Percentiles rank a stretch among this genome's conserved stretches.
phyloP scores from a whole-genome alignment of 2,329 filamentous ascomycete species.

The Claviceps humidiphila region DNA sequence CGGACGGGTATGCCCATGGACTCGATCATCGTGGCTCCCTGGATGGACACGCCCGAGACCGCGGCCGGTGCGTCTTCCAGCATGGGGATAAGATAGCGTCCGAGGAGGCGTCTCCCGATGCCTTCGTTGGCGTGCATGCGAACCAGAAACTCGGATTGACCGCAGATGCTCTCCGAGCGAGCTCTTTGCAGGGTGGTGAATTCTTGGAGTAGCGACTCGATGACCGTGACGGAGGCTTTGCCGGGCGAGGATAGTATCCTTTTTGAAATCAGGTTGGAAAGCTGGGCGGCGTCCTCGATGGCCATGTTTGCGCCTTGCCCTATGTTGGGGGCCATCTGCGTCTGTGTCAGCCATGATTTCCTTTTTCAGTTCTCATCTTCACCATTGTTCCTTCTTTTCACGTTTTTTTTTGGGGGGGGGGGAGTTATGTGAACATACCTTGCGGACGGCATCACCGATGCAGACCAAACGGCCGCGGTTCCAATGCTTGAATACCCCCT shows the following conservation, averaged over 20 bases:
- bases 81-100: slow-evolving; percentile 6
- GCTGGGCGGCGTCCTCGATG: slow-evolving; percentile 9
- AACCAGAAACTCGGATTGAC: slow-evolving; percentile 7
- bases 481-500: slow-evolving; percentile 20
- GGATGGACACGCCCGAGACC: slow-evolving; percentile 3
- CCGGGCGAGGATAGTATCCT: neutral
- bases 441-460: slow-evolving; percentile 21
- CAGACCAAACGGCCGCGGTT: slow-evolving; percentile 17
- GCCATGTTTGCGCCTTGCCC: slow-evolving; percentile 12
- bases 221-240: neutral
- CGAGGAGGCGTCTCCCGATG: slow-evolving; percentile 2
- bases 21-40: neutral
- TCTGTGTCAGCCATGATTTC: too few relatives aligned
- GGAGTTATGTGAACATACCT: slow-evolving; percentile 7
- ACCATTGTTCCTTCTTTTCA: neutral
- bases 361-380: too few relatives aligned
- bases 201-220: neutral
- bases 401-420: neutral
- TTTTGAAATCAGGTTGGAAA: slow-evolving; percentile 6
- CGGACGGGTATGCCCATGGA: neutral
- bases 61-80: slow-evolving; percentile 8
- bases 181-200: neutral
- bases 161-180: slow-evolving; percentile 3
- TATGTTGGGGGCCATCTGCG: slow-evolving; percentile 9
- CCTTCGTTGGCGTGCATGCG: slow-evolving; percentile 8